Percentiles rank a stretch among this genome's conserved stretches.
phyloP scores from a whole-genome alignment of 768 basidiomycete genomes.

The Lyophyllum atratum region DNA sequence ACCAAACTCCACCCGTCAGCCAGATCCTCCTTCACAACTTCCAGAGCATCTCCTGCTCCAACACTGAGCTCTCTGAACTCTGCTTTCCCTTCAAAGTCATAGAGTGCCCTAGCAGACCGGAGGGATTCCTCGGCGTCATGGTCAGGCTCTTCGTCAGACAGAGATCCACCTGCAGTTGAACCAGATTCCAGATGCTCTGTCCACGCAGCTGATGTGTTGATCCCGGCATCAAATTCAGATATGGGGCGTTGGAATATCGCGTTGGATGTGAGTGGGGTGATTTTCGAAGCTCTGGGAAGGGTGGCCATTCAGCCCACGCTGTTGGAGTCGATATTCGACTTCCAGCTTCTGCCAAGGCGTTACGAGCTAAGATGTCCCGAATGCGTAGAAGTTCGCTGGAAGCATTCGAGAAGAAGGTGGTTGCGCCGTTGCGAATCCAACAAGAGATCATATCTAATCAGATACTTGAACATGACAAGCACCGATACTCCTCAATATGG shows the following conservation, averaged over 20 bases:
- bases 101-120: slow-evolving; percentile 67
- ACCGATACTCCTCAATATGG: no score
- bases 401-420: no score
- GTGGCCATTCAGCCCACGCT: slow-evolving; percentile 17
- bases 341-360: neutral
- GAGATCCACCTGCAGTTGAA: slow-evolving; percentile 38
- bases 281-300: slow-evolving; percentile 17
- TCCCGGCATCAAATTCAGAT: slow-evolving; percentile 71
- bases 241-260: slow-evolving; percentile 27
- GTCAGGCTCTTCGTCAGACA: slow-evolving; percentile 55
- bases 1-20: slow-evolving; percentile 85
- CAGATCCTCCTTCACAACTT: slow-evolving; percentile 69
- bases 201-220: slow-evolving; percentile 81
- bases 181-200: slow-evolving; percentile 56
- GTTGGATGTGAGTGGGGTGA: slow-evolving; percentile 10
- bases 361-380: no score
- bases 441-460: neutral
- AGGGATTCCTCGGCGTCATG: slow-evolving; percentile 35
- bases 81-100: slow-evolving; percentile 72
- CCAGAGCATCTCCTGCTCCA: slow-evolving; percentile 68
- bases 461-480: neutral
- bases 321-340: neutral
- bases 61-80: slow-evolving; percentile 75
- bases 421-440: no score
- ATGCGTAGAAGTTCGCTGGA: no score